A percentile compares a stretch with the other conserved stretches of the same genome.
Evolutionary conservation across 169 alveolate species (phyloP).

Genomic region (Plasmodium vinckei): DNA sequence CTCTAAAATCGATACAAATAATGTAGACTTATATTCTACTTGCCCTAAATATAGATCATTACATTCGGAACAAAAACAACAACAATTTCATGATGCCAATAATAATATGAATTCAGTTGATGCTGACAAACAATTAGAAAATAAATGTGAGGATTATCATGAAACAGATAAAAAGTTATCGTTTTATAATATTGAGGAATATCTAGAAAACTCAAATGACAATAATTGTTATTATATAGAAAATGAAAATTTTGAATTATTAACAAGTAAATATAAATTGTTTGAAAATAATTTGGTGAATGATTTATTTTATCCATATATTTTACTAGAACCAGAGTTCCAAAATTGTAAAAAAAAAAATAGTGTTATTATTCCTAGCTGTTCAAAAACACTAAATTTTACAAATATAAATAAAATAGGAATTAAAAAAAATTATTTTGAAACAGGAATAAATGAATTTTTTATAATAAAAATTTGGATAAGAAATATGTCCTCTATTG

Average conservation of each 20-base stretch:
- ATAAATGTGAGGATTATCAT: background rate
- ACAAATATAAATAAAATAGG: conserved; percentile 32
- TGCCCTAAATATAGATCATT: too few relatives aligned
- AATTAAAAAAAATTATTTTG: conserved; percentile 50
- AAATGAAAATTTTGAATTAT: background rate
- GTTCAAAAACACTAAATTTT: conserved; percentile 35
- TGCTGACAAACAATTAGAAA: too few relatives aligned
- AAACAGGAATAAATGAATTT: conserved; percentile 16
- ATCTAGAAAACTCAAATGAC: background rate
- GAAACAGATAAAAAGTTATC: background rate
- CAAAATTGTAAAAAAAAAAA: conserved; percentile 65
- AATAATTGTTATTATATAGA: too few relatives aligned
- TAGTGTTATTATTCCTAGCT: conserved; percentile 63
- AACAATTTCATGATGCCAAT: too few relatives aligned
- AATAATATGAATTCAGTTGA: too few relatives aligned
- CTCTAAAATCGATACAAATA: too few relatives aligned
- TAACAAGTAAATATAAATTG: conserved; percentile 1
- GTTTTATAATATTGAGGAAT: background rate
- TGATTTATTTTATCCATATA: conserved; percentile 50
- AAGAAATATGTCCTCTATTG: conserved; percentile 7
- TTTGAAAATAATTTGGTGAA: conserved; percentile 21
- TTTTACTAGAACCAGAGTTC: conserved; percentile 30
- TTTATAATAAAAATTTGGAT: conserved; percentile 32
- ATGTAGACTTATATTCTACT: too few relatives aligned
- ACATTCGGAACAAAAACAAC: too few relatives aligned